Evolutionary conservation across 352 stramenopile genomes (phyloP), one percentile per base, ranked within the genome.

Genomic region (Phytophthora idaei): DNA sequence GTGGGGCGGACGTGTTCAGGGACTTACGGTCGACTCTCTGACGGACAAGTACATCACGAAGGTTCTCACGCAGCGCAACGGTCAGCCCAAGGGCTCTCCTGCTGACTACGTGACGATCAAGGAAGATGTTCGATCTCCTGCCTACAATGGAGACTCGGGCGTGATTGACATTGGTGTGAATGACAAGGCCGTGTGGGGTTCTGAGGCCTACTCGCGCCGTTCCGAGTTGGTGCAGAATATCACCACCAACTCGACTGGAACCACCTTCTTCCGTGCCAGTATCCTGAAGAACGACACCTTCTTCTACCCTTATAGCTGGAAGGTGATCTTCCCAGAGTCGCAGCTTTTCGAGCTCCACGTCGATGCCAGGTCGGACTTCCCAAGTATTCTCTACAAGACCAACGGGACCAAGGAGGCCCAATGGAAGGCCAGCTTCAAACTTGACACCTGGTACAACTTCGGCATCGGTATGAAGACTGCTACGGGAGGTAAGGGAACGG

Each of bases 261-360:
- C 61, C 21, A 80, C 73, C 21, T 77, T 75, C 65, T 75, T 80
- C 57, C 69, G 73, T 17, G 69, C 69, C 21, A 74, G 64, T 15
- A 37, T 76, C 34, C 53, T 69, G 7, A 76, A 76, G 55, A 61
- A 69, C 48, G 31, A 63, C 32, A 68, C 64, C 9, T 76, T 70
- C 31, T 57, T 58, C 27, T 73, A 74, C 25, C 48, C 58, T 27
- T 61, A 67, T 54, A 52, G 29, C 29, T 85, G 77, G 77, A 74
- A 85, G 42, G 53, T 82, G 21, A 65, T 79, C 61, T 85, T 85
- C 59, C 71, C 74, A 0, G 65, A 81, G 63, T 85, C 71, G 12
- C 72, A 85, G 47, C 54, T 75, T 25, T 85, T 78, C 53, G 71
- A 82, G 48, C 62, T 85, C 29, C 76, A 68, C 55, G 66, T 82